phyloP scores from a whole-genome alignment of 1,284 basidiomycete genomes.

The Inonotus hispidus region DNA sequence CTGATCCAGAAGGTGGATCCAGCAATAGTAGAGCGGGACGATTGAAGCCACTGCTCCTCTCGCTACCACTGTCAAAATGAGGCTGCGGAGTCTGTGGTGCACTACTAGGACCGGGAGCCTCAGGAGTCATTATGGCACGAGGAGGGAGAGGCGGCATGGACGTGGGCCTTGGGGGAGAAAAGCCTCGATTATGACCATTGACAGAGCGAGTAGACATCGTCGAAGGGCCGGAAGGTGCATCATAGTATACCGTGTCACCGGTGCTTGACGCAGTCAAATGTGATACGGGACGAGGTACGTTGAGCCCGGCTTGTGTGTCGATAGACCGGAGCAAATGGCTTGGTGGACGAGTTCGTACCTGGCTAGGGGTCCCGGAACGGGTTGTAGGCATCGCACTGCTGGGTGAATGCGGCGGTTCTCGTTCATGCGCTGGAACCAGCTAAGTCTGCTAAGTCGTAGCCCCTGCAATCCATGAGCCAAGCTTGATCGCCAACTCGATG shows the following conservation, averaged over 20 bases:
- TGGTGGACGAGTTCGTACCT: not conserved
- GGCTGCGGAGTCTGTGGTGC: conserved; percentile 12
- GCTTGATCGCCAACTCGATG: conserved; percentile 14
- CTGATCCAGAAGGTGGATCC: conserved; percentile 4
- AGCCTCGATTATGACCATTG: not conserved
- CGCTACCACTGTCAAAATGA: conserved; percentile 10
- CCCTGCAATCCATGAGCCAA: conserved; percentile 15
- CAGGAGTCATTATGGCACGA: conserved; percentile 2
- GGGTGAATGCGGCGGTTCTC: conserved; percentile 1
- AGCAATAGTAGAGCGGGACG: conserved; percentile 13
- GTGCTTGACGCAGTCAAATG: conserved; percentile 14
- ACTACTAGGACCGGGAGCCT: not conserved
- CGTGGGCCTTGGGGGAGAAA: not conserved
- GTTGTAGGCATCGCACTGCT: not conserved
- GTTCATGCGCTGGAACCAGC: conserved; percentile 22
- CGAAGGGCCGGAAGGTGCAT: conserved; percentile 17
- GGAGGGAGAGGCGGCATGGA: conserved; percentile 17
- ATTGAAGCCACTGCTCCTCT: conserved; percentile 4
- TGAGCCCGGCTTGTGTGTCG: conserved; percentile 1
- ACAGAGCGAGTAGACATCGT: conserved; percentile 15
- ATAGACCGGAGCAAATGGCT: not conserved
- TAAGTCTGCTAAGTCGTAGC: conserved; percentile 19
- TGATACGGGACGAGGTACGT: conserved; percentile 17
- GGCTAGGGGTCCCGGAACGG: not conserved
- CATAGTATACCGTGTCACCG: conserved; percentile 16